phyloP scores from a whole-genome alignment of 495 filamentous ascomycete species.

The Hyaloscypha variabilis region DNA sequence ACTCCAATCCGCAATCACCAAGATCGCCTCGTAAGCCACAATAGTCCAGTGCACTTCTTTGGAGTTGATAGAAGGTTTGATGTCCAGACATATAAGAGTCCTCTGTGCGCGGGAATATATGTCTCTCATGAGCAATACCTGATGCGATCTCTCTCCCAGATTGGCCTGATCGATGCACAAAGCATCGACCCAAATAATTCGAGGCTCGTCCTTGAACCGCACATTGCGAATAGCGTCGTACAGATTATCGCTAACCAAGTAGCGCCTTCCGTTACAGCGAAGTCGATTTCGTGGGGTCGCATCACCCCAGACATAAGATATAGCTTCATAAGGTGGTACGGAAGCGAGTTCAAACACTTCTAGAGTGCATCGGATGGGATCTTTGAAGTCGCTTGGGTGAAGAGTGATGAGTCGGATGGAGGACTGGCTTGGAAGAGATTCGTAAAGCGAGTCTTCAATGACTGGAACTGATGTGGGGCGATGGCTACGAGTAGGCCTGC shows the following conservation, averaged over 20 bases:
- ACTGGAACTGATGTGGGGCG: no score
- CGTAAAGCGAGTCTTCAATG: no score
- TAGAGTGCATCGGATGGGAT: constrained; percentile 1
- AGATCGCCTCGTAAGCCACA: no score
- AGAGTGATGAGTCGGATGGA: not conserved
- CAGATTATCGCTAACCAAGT: not conserved
- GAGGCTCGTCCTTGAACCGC: not conserved
- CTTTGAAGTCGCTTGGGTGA: not conserved
- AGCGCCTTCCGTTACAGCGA: not conserved
- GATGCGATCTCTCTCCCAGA: no score
- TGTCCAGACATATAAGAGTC: no score
- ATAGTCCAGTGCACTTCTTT: no score
- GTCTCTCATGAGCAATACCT: no score
- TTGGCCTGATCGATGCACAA: not conserved
- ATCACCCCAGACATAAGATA: constrained; percentile 4
- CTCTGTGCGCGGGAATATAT: no score
- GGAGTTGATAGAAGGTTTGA: no score
- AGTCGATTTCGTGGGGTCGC: not conserved
- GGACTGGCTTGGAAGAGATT: no score
- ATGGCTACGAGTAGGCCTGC: no score
- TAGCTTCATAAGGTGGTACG: not conserved
- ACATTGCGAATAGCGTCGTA: not conserved
- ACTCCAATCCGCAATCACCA: no score
- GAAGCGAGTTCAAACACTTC: not conserved
- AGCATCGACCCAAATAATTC: not conserved